These are phyloP conservation scores for Melastoma malabathricum DNA, from an alignment of 345 rosid species.

Conservation along the genomic window DNA sequence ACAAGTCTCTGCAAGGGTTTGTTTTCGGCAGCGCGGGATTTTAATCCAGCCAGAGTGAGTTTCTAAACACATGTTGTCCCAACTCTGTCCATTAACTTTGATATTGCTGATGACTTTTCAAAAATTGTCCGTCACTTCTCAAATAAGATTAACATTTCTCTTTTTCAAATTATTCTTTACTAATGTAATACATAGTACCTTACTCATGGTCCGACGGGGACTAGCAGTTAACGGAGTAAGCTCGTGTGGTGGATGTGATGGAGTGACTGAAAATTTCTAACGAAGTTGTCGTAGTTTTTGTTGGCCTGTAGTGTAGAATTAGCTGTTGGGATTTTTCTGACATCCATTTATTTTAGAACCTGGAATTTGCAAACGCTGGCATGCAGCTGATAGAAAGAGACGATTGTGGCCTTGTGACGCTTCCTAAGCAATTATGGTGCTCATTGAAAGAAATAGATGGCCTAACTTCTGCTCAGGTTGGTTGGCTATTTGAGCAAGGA, in stretches of 20 bases:
- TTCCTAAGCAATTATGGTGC: constrained; percentile 73
- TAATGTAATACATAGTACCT: too few species aligned
- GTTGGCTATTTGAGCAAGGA: constrained; percentile 58
- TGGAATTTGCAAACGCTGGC: constrained; percentile 33
- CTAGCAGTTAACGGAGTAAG: too few species aligned
- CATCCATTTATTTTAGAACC: constrained; percentile 18
- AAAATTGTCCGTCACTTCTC: too few species aligned
- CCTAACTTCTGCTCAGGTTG: constrained; percentile 39
- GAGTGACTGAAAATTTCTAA: neutral
- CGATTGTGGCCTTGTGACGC: constrained; percentile 37
- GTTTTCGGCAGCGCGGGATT: constrained; percentile 30
- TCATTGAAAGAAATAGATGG: constrained; percentile 29
- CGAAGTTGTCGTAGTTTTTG: neutral
- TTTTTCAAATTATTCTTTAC: too few species aligned
- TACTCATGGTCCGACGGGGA: too few species aligned
- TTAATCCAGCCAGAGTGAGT: constrained; percentile 30
- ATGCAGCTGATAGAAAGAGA: constrained; percentile 35
- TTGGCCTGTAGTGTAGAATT: neutral
- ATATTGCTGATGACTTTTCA: too few species aligned
- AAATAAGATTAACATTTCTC: too few species aligned
- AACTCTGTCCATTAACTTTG: too few species aligned
- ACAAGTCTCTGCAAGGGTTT: constrained; percentile 50
- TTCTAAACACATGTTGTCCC: too few species aligned
- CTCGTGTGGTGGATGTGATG: too few species aligned
- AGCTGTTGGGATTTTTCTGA: neutral